Evolutionary conservation across 305 asterid species (phyloP).

Genomic region (Solanum hybrid): DNA sequence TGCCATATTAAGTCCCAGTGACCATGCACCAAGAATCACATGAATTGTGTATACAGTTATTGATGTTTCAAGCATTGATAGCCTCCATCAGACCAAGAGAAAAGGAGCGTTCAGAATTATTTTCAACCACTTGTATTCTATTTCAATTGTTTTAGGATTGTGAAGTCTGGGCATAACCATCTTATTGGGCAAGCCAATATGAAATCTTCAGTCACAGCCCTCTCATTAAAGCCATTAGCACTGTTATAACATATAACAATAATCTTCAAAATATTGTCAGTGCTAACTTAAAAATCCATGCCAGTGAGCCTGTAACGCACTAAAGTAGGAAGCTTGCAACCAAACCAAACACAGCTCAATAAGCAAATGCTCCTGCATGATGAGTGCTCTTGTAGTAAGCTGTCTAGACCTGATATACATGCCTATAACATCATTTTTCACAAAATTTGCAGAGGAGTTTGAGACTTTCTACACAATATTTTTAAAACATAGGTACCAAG

Average conservation of each 20-base stretch:
- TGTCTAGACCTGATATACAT: not conserved
- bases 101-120: not conserved
- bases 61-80: not conserved
- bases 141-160: not conserved
- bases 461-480: not conserved
- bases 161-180: not conserved
- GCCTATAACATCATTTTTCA: not conserved
- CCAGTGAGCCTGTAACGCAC: not conserved
- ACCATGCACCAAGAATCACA: not conserved
- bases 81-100: not conserved
- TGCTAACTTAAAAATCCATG: not conserved
- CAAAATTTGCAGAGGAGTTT: not conserved
- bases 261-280: not conserved
- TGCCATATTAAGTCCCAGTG: not conserved
- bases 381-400: not conserved
- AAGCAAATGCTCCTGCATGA: not conserved
- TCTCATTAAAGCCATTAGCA: not conserved
- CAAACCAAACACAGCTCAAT: not conserved
- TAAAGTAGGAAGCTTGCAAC: not conserved
- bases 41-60: not conserved
- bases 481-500: not conserved
- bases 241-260: not conserved
- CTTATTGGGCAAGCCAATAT: not conserved
- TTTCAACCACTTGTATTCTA: not conserved
- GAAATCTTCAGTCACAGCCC: not conserved